Conservation (phyloP, 805 yeast genomes). For the Isabelozyma pseudorhagii region DNA sequence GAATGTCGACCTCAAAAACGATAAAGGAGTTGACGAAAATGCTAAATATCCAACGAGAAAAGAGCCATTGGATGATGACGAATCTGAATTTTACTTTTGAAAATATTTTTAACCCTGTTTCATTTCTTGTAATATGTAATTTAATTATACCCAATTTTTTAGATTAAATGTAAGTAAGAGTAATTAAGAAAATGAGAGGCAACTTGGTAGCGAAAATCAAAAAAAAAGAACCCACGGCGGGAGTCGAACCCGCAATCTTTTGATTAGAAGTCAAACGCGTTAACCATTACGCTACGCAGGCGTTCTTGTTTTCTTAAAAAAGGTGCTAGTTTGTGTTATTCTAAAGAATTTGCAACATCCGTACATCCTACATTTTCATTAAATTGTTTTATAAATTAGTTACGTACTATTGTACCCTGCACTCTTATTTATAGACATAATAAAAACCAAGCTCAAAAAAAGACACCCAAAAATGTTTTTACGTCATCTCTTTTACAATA, state of each 20-base stretch:
- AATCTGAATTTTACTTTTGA: not conserved
- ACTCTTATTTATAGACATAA: too few relatives aligned
- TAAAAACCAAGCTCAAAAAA: too few relatives aligned
- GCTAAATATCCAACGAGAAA: not conserved
- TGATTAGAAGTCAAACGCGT: constrained; percentile 68
- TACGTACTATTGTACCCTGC: too few relatives aligned
- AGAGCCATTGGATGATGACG: not conserved
- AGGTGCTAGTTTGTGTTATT: not conserved
- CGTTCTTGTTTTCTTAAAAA: constrained; percentile 9
- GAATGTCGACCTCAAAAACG: not conserved
- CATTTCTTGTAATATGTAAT: too few relatives aligned
- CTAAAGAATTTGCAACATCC: not conserved
- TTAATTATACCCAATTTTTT: too few relatives aligned
- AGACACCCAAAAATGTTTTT: too few relatives aligned
- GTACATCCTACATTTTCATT: not conserved
- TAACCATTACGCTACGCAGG: constrained; percentile 66
- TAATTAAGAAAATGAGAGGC: too few relatives aligned
- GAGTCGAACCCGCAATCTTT: constrained; percentile 67
- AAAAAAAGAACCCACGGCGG: constrained; percentile 34
- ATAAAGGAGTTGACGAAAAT: not conserved
- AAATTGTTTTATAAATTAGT: too few relatives aligned
- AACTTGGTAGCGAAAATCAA: not conserved
- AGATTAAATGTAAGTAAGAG: too few relatives aligned
- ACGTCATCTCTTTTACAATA: too few relatives aligned
- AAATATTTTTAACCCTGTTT: not conserved